A percentile compares a stretch with the other conserved stretches of the same genome.
Conservation (phyloP, 2,329 filamentous ascomycete species). For the Fusarium torreyae region DNA sequence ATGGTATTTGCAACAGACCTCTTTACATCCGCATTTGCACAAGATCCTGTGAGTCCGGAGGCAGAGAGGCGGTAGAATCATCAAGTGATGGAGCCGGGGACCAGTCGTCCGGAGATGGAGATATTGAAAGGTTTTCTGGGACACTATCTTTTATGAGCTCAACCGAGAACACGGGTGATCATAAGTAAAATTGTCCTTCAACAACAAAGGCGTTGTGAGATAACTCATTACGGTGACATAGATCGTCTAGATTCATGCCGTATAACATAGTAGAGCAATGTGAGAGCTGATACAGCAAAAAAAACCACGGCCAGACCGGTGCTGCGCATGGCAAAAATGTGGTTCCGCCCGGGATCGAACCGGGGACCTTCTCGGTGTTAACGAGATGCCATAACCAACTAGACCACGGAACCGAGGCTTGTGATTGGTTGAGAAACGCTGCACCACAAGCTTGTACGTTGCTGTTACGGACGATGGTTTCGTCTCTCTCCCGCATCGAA, state of each 20-base stretch:
- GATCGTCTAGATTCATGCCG: no score
- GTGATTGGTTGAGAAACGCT: constrained; percentile 1
- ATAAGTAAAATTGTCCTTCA: no score
- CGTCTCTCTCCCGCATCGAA: no score
- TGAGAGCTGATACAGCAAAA: neutral
- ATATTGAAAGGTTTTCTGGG: neutral
- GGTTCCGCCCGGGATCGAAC: constrained; percentile 24
- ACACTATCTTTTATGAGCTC: neutral
- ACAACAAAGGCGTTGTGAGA: no score
- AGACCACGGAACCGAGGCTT: constrained; percentile 20
- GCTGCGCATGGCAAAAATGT: neutral
- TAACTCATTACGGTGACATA: no score
- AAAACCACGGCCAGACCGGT: neutral
- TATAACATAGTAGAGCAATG: no score
- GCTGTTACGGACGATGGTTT: no score
- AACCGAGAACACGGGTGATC: no score
- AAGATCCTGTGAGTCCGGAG: no score
- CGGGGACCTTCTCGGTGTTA: constrained; percentile 16
- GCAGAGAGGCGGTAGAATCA: neutral
- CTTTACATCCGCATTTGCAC: neutral
- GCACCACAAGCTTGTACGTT: no score
- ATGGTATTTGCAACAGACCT: neutral
- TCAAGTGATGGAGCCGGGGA: neutral
- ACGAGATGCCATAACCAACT: constrained; percentile 15
- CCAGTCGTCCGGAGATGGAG: neutral